Evolutionary conservation across 208 protist genomes (phyloP), one percentile per base, ranked within the genome.

Genomic region (Acanthamoeba castellanii): DNA sequence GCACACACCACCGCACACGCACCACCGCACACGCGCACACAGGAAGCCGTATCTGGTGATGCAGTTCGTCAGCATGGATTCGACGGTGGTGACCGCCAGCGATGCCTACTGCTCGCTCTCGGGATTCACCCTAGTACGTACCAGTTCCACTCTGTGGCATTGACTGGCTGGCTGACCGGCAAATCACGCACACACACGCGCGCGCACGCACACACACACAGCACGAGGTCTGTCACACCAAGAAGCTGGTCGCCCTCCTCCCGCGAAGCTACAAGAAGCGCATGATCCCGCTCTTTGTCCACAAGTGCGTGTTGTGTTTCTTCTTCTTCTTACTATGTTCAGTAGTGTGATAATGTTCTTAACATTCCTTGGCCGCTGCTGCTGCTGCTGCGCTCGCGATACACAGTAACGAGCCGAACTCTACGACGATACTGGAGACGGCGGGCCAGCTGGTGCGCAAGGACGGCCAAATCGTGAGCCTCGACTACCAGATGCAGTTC

Each of bases 401-500:
- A 2, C 6, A 30, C 6, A 82, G 74, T 9, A 82, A 82, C 74
- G 37, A 42, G 74, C 74, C 74, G 22, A 50, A 82, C 25, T 22
- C 74, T 0, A 27, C 74, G 42, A 52, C 37, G 5, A 82, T 27
- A 3, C 14, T 82, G n/a, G 74, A 42, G 37, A 82, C 42, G 13
- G 16, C 74, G 74, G 74, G 74, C 6, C 74, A 27, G 18, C 5
- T 82, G 18, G 27, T 82, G 9, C 74, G 74, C 34, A 82, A 82
- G 74, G 74, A 82, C 74, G 74, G 74, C 22, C 74, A 82, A 22
- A 82, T 82, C 32, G 37, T 82, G 25, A 25, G 37, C 18, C 42
- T 82, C 18, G 74, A 42, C 42, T 82, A 82, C 42, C 74, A 82
- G 74, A 82, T 82, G 74, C 74, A 82, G 37, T 82, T 82, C 74